phyloP scores from a whole-genome alignment of 306 rosid species.

The Inga leiocalycina region DNA sequence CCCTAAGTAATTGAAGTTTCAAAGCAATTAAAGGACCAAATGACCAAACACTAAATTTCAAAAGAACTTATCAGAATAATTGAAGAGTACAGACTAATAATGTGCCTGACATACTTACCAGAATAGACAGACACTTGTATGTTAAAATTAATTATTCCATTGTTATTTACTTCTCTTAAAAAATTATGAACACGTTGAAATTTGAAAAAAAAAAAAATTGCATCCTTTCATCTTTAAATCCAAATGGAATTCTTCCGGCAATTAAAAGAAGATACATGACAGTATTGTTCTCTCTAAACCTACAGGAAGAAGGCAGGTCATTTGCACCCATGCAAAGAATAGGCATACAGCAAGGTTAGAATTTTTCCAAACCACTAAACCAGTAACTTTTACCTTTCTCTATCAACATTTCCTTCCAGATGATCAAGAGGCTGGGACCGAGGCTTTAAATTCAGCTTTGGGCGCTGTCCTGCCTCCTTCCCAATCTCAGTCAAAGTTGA shows the following conservation, averaged over 20 bases:
- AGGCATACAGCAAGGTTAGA: conserved; percentile 18
- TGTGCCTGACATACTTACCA: neutral
- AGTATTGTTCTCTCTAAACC: neutral
- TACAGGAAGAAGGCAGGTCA: neutral
- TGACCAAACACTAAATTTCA: neutral
- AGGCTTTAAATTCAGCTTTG: conserved; percentile 89
- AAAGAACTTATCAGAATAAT: neutral
- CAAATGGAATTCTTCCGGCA: neutral
- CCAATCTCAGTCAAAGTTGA: conserved; percentile 58
- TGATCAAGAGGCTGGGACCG: conserved; percentile 70
- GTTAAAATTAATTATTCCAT: neutral
- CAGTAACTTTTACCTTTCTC: conserved; percentile 64
- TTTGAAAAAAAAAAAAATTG: neutral
- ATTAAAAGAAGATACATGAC: neutral
- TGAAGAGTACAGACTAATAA: neutral
- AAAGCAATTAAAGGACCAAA: neutral
- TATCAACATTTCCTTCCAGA: conserved; percentile 58
- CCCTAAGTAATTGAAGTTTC: neutral
- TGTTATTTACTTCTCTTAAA: neutral
- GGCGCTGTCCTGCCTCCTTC: conserved; percentile 72
- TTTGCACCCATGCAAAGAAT: neutral
- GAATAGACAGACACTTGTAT: neutral
- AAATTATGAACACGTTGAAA: neutral
- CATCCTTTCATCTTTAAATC: neutral
- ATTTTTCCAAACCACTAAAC: conserved; percentile 13